A percentile compares a stretch with the other conserved stretches of the same genome.
These are phyloP conservation scores for Sugiyamaella valdiviana DNA, from an alignment of 805 yeast species.

Conservation along the genomic window DNA sequence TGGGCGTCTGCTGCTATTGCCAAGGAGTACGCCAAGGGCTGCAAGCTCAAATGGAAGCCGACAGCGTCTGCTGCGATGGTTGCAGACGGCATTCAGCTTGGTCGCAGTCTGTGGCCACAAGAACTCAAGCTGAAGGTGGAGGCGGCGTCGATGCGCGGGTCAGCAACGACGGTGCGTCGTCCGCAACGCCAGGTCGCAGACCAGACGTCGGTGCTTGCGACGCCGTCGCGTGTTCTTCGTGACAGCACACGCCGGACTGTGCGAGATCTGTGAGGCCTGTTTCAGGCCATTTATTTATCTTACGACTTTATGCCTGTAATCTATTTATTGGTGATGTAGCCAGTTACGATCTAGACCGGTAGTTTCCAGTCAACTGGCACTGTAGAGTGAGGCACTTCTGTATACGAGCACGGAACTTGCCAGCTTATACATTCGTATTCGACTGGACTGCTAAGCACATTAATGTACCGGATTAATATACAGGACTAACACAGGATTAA, in stretches of 20 bases:
- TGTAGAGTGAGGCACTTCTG: no score
- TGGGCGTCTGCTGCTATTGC: slow-evolving; percentile 63
- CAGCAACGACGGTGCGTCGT: slow-evolving; percentile 19
- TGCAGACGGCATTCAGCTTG: slow-evolving; percentile 28
- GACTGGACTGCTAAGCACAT: no score
- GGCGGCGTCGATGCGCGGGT: slow-evolving; percentile 9
- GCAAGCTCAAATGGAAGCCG: slow-evolving; percentile 56
- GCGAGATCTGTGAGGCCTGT: no score
- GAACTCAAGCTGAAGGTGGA: slow-evolving; percentile 15
- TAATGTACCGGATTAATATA: no score
- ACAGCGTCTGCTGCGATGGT: slow-evolving; percentile 18
- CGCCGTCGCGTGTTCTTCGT: slow-evolving; percentile 22
- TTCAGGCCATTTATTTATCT: not conserved
- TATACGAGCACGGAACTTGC: no score
- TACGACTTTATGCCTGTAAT: no score
- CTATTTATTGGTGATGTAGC: no score
- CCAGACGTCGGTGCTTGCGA: slow-evolving; percentile 11
- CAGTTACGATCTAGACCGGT: no score
- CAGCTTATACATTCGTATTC: no score
- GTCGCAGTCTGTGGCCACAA: slow-evolving; percentile 28
- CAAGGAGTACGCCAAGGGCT: slow-evolving; percentile 61
- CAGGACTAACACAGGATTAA: no score
- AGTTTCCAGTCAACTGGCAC: no score
- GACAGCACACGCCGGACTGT: slow-evolving; percentile 10
- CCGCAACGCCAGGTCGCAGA: not conserved